Evolutionary conservation across 1,284 basidiomycete species (phyloP), one percentile per base, ranked within the genome.

Genomic region (Phaffia rhodozyma): DNA sequence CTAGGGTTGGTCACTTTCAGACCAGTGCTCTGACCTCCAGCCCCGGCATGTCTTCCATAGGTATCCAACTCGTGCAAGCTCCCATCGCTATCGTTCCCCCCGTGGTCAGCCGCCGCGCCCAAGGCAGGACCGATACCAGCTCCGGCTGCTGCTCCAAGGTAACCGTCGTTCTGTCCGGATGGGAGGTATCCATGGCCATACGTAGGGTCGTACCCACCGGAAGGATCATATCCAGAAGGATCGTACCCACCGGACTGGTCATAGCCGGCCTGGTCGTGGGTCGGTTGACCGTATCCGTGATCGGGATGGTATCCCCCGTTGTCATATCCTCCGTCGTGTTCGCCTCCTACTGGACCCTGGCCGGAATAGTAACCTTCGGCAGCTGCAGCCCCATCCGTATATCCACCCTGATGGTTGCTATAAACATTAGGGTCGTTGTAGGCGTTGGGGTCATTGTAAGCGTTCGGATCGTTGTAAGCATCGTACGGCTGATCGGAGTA

Each of bases 1-100:
- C 57, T 59, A 38, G 62, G 62, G 27, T 63, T 63, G 1, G 62
- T 56, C 1, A 63, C 62, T 51, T 58, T 58, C 56, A 63, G 47
- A 18, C 57, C 56, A 20, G 48, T 27, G 9, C 57, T 30, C 16
- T 43, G 38, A 43, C 38, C 38, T 7, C 38, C 38, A 11, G 38
- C 38, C 51, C 27, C 61, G n/a, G 13, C 20, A 30, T 54, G 38
- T 5, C 43, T 47, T 32, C 32, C 32, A 43, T 43, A 43, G 13
- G 38, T 43, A 11, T 50, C 48, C 32, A 9, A n/a, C 47, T 38
- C 43, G 29, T 54, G 32, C 38, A 65, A 30, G 29, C 63, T 65
- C 7, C 63, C 63, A 21, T 62, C 61, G n/a, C 34, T 53, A 11
- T 27, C 57, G 49, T 61, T 65, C 11, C 49, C 60, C 20, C 56